A percentile compares a stretch with the other conserved stretches of the same genome.
phyloP scores from a whole-genome alignment of 2,329 filamentous ascomycete species.

The Alternaria postmessia region DNA sequence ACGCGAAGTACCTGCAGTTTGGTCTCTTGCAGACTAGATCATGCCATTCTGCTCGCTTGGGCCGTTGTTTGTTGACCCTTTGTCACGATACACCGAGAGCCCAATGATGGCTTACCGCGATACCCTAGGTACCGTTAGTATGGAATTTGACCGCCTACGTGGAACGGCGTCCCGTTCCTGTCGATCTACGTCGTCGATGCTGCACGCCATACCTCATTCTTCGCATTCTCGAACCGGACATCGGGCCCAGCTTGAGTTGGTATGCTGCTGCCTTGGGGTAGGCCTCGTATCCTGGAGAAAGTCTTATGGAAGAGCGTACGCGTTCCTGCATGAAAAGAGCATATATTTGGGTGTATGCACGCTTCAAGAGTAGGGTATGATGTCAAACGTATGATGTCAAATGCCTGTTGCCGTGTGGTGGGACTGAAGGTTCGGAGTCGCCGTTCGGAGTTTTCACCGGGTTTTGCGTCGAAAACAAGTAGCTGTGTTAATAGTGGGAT shows the following conservation, averaged over 20 bases:
- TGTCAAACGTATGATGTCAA: neutral
- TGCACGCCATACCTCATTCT: neutral
- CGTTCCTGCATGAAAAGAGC: constrained; percentile 6
- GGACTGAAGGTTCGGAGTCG: neutral
- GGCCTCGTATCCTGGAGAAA: neutral
- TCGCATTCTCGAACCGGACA: neutral
- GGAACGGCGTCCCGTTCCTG: constrained; percentile 7
- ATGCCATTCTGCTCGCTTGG: constrained; percentile 1
- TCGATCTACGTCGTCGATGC: constrained; percentile 3
- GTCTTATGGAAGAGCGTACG: neutral
- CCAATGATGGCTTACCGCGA: neutral
- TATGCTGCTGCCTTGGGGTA: neutral
- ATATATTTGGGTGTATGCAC: neutral
- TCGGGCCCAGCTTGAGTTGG: neutral
- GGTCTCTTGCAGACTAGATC: neutral
- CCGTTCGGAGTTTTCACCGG: neutral
- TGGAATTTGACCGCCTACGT: neutral
- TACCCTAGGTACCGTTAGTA: neutral
- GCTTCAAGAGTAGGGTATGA: neutral
- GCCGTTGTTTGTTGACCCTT: neutral
- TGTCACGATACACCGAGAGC: neutral
- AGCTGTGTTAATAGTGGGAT: neutral
- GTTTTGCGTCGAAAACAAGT: neutral
- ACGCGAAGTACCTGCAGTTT: constrained; percentile 2
- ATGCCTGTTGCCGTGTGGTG: neutral